These are phyloP conservation scores for Acacia melanoxylon DNA, from an alignment of 306 rosid species.

Conservation along the genomic window DNA sequence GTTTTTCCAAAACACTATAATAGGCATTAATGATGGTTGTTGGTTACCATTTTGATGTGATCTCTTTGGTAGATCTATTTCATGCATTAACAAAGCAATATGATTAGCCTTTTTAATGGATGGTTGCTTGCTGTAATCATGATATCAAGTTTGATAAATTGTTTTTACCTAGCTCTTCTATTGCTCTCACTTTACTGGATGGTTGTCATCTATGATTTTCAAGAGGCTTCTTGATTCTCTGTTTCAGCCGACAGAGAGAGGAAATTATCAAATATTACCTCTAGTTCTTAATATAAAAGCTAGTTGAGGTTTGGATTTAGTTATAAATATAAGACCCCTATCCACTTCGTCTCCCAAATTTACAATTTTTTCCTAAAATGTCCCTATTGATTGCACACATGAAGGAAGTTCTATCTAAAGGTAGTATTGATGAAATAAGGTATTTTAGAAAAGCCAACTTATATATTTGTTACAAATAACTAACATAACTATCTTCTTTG, in stretches of 20 bases:
- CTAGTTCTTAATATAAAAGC: too few species aligned
- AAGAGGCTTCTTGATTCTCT: neutral
- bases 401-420: too few species aligned
- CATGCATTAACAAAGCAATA: neutral
- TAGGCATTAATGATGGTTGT: neutral
- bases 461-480: too few species aligned
- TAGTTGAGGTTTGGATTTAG: too few species aligned
- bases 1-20: neutral
- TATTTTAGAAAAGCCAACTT: too few species aligned
- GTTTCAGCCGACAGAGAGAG: neutral
- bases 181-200: neutral
- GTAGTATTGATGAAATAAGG: too few species aligned
- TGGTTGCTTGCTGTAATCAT: neutral
- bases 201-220: conserved; percentile 3
- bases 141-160: neutral
- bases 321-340: too few species aligned
- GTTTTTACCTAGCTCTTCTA: neutral
- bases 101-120: neutral
- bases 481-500: too few species aligned
- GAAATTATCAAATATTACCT: neutral
- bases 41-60: neutral
- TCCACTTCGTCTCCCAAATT: too few species aligned
- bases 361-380: too few species aligned
- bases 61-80: neutral
- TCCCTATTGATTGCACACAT: too few species aligned